A percentile compares a stretch with the other conserved stretches of the same genome.
Conservation (phyloP, 208 protist genomes). For the Herpetomonas samuelpessoai region DNA sequence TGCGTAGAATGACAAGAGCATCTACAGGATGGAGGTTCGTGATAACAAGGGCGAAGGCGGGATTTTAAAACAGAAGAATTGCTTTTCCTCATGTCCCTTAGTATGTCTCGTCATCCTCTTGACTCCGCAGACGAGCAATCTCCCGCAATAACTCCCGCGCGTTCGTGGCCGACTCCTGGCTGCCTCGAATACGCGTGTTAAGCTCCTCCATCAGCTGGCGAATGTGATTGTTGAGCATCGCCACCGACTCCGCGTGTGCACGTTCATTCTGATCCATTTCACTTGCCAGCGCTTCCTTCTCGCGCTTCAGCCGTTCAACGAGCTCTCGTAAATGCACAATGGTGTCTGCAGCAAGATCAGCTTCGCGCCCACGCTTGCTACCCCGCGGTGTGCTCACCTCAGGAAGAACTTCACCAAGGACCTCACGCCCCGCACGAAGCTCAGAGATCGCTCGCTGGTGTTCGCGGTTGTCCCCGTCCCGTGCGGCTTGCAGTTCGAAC, state of each 20-base stretch:
- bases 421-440: too few species aligned
- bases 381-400: too few species aligned
- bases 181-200: constrained; percentile 34
- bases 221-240: constrained; percentile 41
- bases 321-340: constrained; percentile 32
- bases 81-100: background rate
- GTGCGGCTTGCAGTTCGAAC: constrained; percentile 11
- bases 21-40: too few species aligned
- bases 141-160: constrained; percentile 37
- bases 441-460: too few species aligned
- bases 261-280: constrained; percentile 36
- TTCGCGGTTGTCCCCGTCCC: constrained; percentile 15
- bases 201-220: constrained; percentile 48
- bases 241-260: constrained; percentile 35
- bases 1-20: too few species aligned
- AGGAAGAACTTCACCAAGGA: too few species aligned
- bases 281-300: constrained; percentile 53
- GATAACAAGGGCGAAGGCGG: too few species aligned
- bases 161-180: constrained; percentile 38
- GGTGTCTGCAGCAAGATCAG: too few species aligned
- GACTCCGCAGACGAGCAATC: constrained; percentile 37
- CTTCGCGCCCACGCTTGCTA: too few species aligned
- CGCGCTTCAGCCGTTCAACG: constrained; percentile 53
- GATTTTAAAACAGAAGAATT: constrained; percentile 8
- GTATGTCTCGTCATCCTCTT: background rate